Base-by-base conservation (phyloP, 768 basidiomycete species). In the Jaapia argillacea region DNA sequence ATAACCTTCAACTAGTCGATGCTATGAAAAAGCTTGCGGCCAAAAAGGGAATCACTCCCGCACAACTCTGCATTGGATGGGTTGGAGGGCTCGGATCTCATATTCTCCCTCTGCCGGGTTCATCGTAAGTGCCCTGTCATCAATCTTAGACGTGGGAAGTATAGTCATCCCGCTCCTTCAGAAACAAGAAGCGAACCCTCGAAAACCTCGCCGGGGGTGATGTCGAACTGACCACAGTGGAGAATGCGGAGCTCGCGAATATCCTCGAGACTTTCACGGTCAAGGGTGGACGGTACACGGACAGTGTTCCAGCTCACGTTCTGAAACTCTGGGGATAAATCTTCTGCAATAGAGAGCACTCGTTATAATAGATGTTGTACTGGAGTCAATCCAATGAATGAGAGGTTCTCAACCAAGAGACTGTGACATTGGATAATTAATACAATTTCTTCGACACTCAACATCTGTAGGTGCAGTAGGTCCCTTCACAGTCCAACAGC, bases 41-140 rank as follows among this genome's bases (percentile, higher is more conserved):
- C 39, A 62, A 58, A 52, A 71, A 68, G 55, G 61, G 61, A 4
- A 53, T 72, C 24, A 64, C 68, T 1, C 55, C 68, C 4, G 66
- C 60, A 1, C 63, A 66, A 49, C 56, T 70, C 12, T 55, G 54
- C 48, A 57, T 69, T 25, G 66, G 66, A 1, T 70, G 67, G 67
- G 66, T 68, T 3, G 39, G 37, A 21, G 51, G 60, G 4, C 58
- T 58, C 4, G 66, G 65, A 13, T 36, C 41, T 4, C 59, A 69
- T 51, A 61, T 69, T 18, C 60, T 75, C 44, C 71, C 72, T 3
- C 61, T 75, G 16, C 72, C 73, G 0, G 73, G 73, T 0, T 66
- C 65, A 14, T 66, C 64, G 65, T 67, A 43, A 37, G 61, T 56
- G 45, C 4, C 26, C 21, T 33, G 10, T 21, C 37, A 16, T 21